Base-by-base conservation (phyloP, 2,329 filamentous ascomycete species). In the Emergomyces africanus region DNA sequence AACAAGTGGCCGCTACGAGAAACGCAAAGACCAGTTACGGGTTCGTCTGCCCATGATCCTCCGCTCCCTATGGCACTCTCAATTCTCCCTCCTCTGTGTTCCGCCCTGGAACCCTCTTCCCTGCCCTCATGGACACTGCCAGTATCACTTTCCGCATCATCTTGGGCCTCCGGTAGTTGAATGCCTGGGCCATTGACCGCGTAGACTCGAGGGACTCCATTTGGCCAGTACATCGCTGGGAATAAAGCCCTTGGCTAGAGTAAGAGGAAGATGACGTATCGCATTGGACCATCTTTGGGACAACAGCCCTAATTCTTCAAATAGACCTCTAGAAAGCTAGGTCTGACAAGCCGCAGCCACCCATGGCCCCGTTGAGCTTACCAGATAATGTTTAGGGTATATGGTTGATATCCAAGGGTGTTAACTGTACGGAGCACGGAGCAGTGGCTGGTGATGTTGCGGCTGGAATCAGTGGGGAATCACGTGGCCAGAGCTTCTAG, bases 1-100 rank as follows among this genome's bases (percentile, higher is more conserved):
- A 99, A 96, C 62, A 88, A 76, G 67, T 91, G 87, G 46, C 91
- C 91, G 59, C 82, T 86, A 50, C 91, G 84, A 1, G 91, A 88
- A 46, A 90, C 82, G 63, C 85, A 84, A 58, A 96, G 77, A 6
- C 88, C 88, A 62, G 89, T 76, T 58, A 96, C 83, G 25, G 81
- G 82, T 69, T 87, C 87, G 68, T 78, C 82, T 51, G 77, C 79
- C 64, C 80, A 75, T 57, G 61, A 62, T 65, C 61, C 42, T 65
- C 64, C 70, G 68, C 60, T 59, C 66, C 61, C 60, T 64, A 55
- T 58, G 67, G 65, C 28, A 65, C 65, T 30, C 67, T 64, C 57
- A 68, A 62, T 60, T 66, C 64, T 53, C 66, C 63, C 63, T 76
- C 64, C 66, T 83, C 76, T 71, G 86, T 85, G 77, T 89, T 82